Percentiles rank a stretch among this genome's conserved stretches.
phyloP scores from a whole-genome alignment of 1,284 basidiomycete species.

The Ustilago curta region DNA sequence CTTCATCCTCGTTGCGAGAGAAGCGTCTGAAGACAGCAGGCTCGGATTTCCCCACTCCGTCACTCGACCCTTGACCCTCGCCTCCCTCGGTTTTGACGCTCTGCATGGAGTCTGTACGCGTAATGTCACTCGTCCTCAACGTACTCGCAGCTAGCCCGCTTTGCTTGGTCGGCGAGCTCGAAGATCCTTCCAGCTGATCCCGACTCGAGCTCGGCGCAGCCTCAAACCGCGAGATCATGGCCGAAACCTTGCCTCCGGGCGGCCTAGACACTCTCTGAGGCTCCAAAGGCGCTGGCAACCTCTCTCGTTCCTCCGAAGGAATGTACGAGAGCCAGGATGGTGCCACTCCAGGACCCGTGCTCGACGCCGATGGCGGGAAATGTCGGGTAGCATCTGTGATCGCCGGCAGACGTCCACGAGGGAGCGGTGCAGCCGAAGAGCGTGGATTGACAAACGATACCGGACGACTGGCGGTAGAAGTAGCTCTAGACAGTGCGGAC shows the following conservation, averaged over 20 bases:
- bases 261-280: slow-evolving; percentile 19
- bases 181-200: slow-evolving; percentile 5
- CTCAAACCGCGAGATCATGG: slow-evolving; percentile 49
- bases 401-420: slow-evolving; percentile 52
- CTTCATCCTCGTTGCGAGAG: slow-evolving; percentile 8
- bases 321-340: slow-evolving; percentile 53
- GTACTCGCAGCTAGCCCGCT: neutral
- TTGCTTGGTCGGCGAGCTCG: slow-evolving; percentile 10
- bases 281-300: slow-evolving; percentile 38
- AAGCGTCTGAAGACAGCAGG: slow-evolving; percentile 30
- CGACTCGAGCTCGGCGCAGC: neutral
- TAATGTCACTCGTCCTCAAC: neutral
- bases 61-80: neutral
- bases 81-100: neutral
- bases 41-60: slow-evolving; percentile 1
- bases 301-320: slow-evolving; percentile 34
- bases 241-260: slow-evolving; percentile 42
- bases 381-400: slow-evolving; percentile 63
- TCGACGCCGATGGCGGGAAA: slow-evolving; percentile 53
- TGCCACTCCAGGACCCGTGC: slow-evolving; percentile 19
- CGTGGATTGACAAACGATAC: slow-evolving; percentile 53
- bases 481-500: slow-evolving; percentile 17
- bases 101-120: slow-evolving; percentile 3
- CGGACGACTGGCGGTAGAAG: slow-evolving; percentile 31
- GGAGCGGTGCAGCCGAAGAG: slow-evolving; percentile 55